Evolutionary conservation across 768 basidiomycete species (phyloP), one percentile per base, ranked within the genome.

Genomic region (Rhizopogon vulgaris): DNA sequence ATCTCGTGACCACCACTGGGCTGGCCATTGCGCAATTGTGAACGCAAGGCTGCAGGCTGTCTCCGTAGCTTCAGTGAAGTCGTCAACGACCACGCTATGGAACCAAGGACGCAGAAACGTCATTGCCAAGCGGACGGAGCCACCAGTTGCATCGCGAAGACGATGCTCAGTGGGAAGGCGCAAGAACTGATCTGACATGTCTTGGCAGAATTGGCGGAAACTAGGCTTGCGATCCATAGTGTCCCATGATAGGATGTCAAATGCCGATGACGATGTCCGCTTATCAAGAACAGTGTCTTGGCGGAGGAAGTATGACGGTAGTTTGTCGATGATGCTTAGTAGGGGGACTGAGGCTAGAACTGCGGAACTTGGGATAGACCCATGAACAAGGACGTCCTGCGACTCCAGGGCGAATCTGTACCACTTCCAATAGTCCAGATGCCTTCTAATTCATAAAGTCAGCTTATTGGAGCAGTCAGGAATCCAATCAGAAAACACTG

Each of bases 341-440:
- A 90, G 77, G 1, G 87, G 85, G 22, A 90, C 71, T 14, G 88
- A 89, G 15, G 84, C 71, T 17, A 86, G 72, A 51, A 90, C 78
- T 8, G 86, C 85, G 18, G 73, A 70, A 18, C 75, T 71, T 32
- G 88, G 85, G 53, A 90, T 79, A 58, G 76, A 78, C 28, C 83
- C 84, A 60, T 84, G 74, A 37, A 89, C 76, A 52, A 90, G 81
- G 32, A 87, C 86, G 53, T 82, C 78, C 62, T 90, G 88, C 9
- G 88, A 83, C 61, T 90, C 87, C 53, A 83, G 71, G 9, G 85
- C 83, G 60, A 82, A 85, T 52, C 80, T 79, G 54, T 83, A 79
- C 87, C 87, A 90, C 65, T 83, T 85, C 82, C 82, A 83, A 63
- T 87, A 79, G 56, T 84, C 78, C 27, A 70, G 64, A 56, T 79